phyloP scores from a whole-genome alignment of 306 rosid genomes.

The Amphicarpaea edgeworthii region DNA sequence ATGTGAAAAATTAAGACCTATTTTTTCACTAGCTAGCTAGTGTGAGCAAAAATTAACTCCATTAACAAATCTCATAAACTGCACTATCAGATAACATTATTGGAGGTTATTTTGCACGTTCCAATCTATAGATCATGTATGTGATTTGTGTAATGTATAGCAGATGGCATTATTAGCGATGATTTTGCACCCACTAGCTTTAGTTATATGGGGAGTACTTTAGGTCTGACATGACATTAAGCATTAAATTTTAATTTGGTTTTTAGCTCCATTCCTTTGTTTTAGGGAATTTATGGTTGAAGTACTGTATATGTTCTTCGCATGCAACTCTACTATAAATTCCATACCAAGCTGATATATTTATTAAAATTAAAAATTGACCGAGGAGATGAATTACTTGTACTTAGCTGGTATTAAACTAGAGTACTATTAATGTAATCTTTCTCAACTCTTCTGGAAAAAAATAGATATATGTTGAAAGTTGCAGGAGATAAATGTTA shows the following conservation, averaged over 20 bases:
- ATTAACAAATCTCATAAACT: conserved; percentile 8
- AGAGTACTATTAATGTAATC: neutral
- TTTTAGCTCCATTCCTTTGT: neutral
- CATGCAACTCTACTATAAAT: neutral
- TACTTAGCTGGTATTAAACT: neutral
- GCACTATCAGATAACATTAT: conserved; percentile 1
- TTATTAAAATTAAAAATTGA: neutral
- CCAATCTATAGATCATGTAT: neutral
- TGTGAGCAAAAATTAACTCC: neutral
- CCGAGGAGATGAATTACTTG: neutral
- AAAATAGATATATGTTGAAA: neutral
- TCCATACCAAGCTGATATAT: neutral
- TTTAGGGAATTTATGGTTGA: neutral
- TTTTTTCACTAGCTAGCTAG: neutral
- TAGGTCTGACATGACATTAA: neutral
- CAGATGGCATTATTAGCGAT: neutral
- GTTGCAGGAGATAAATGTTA: neutral
- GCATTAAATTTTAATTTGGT: neutral
- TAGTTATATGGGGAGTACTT: neutral
- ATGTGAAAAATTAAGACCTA: neutral
- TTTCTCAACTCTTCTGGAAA: neutral
- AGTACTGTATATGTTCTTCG: neutral
- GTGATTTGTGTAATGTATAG: neutral
- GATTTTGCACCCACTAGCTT: neutral
- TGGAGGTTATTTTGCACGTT: neutral